phyloP scores from a whole-genome alignment of 2,329 filamentous ascomycete species.

The Colletotrichum camelliae region DNA sequence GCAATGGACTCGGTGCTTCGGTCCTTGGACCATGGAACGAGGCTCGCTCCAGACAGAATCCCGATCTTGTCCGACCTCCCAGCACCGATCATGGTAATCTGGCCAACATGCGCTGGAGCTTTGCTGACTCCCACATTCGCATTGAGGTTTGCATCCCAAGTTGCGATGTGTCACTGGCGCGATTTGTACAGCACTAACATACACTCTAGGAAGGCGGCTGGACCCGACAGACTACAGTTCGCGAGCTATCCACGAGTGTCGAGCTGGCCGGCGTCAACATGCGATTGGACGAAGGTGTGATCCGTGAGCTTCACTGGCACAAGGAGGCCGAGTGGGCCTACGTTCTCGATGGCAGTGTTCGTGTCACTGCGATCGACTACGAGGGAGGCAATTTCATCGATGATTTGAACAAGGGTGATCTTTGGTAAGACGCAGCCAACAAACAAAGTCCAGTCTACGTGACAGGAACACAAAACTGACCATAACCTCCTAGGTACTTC shows the following conservation, averaged over 20 bases:
- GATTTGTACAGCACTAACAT: background rate
- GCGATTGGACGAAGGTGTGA: constrained; percentile 76
- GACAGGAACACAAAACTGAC: background rate
- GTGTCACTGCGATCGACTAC: constrained; percentile 75
- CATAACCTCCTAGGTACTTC: constrained; percentile 59
- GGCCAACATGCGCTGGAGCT: constrained; percentile 76
- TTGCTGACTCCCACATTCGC: constrained; percentile 67
- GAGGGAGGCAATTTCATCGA: constrained; percentile 81
- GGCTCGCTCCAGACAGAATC: constrained; percentile 72
- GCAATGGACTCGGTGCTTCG: constrained; percentile 69
- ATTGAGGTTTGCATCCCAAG: constrained; percentile 55
- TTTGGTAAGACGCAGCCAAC: constrained; percentile 54
- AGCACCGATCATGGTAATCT: constrained; percentile 75
- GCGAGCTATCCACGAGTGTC: constrained; percentile 68
- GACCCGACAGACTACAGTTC: constrained; percentile 75
- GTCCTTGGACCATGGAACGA: constrained; percentile 74
- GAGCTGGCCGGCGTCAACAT: constrained; percentile 81
- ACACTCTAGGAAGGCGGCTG: constrained; percentile 70
- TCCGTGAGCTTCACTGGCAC: constrained; percentile 82
- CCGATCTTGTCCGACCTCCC: constrained; percentile 74
- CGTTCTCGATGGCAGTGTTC: constrained; percentile 72
- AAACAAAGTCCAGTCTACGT: background rate
- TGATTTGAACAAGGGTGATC: constrained; percentile 73
- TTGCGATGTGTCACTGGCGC: background rate
- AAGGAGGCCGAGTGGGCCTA: constrained; percentile 82